A percentile compares a stretch with the other conserved stretches of the same genome.
These are phyloP conservation scores for Paraphoma sp. DNA, from an alignment of 2,329 filamentous ascomycete species.

Conservation along the genomic window DNA sequence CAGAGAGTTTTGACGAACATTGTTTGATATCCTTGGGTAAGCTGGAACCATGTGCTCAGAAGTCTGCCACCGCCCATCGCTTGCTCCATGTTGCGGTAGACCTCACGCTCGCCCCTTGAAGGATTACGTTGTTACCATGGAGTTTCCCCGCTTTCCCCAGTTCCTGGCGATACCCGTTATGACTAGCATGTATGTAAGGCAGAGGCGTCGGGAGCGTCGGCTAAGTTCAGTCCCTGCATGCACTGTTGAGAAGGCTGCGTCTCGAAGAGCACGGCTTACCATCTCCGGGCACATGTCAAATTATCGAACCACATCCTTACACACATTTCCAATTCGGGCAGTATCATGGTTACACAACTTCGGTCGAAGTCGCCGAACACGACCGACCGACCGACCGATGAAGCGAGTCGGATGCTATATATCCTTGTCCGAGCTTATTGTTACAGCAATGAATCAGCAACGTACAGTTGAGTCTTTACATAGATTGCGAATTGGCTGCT, in stretches of 20 bases:
- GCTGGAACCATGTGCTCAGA: no score
- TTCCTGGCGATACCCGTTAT: not conserved
- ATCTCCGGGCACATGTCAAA: not conserved
- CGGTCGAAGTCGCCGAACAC: not conserved
- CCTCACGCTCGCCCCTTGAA: no score
- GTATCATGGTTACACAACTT: not conserved
- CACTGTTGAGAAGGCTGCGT: no score
- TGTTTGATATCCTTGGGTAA: no score
- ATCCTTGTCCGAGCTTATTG: not conserved
- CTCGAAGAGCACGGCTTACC: not conserved
- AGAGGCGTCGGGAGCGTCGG: not conserved
- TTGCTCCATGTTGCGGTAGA: no score
- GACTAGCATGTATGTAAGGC: not conserved
- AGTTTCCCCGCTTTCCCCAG: no score
- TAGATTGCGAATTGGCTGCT: not conserved
- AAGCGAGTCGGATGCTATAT: not conserved
- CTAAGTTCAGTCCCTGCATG: no score
- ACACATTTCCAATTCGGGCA: not conserved
- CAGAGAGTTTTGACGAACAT: no score
- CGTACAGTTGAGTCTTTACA: not conserved
- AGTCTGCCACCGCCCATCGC: no score
- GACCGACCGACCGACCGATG: not conserved
- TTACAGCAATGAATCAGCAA: not conserved
- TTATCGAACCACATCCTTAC: not conserved
- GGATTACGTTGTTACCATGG: no score